Evolutionary conservation across 345 rosid species (phyloP).

Genomic region (Streptanthus diversifolius): DNA sequence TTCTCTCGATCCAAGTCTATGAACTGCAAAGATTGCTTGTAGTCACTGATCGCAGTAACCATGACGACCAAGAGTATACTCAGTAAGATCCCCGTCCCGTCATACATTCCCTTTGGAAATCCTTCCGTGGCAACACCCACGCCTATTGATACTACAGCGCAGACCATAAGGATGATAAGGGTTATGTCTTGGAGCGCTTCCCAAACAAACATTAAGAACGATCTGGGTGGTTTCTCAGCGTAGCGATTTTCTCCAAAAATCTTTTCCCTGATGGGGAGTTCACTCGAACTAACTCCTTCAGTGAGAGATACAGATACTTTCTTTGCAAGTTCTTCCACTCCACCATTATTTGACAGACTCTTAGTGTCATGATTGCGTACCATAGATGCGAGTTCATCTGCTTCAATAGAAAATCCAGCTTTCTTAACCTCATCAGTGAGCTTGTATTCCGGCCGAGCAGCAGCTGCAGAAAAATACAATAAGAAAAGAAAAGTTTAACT

Average conservation of each 20-base stretch:
- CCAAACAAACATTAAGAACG: conserved; percentile 47
- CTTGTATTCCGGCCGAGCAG: conserved; percentile 40
- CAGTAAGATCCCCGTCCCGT: conserved; percentile 63
- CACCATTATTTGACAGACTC: conserved; percentile 47
- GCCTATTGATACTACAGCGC: conserved; percentile 63
- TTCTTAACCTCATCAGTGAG: conserved; percentile 52
- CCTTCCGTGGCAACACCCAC: conserved; percentile 73
- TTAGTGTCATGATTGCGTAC: conserved; percentile 56
- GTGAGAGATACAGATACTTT: conserved; percentile 46
- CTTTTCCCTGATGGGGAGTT: conserved; percentile 48
- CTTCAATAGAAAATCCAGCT: conserved; percentile 64
- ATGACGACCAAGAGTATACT: conserved; percentile 75
- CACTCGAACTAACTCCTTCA: conserved; percentile 48
- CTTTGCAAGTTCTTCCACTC: conserved; percentile 60
- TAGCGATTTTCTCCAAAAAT: conserved; percentile 52
- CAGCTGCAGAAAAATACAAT: conserved; percentile 46
- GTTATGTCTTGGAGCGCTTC: conserved; percentile 52
- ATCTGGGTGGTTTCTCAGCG: conserved; percentile 57
- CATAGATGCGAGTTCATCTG: conserved; percentile 68
- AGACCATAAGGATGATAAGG: conserved; percentile 44
- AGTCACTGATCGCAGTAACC: conserved; percentile 91
- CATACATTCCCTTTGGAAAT: conserved; percentile 46
- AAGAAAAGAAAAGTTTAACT: not conserved
- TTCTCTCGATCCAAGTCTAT: conserved; percentile 81
- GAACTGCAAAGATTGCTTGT: conserved; percentile 79